Evolutionary conservation across 371 early-diverging fungal genomes (phyloP), one percentile per base, ranked within the genome.

Genomic region (Funneliformis caledonium): DNA sequence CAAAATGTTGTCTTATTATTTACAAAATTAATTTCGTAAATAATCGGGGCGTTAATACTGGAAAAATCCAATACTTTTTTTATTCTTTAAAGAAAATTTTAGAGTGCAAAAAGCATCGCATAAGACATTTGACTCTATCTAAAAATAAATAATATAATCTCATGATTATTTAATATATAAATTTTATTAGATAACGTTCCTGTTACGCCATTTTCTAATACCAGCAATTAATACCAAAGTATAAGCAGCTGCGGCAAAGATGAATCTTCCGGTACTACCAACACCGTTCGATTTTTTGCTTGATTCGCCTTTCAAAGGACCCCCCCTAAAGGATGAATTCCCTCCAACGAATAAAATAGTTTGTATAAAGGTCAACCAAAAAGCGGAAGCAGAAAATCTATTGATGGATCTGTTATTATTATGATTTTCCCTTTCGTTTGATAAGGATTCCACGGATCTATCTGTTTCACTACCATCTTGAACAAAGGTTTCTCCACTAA

Each of bases 181-280:
- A 37, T 37, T 37, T 37, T 37, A 37, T 52, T 19, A 56, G 7
- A 56, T 56, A 56, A 4, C 56, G 10, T 31, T 31, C 33, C 33
- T 64, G 9, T 64, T 64, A 10, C 64, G 64, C 64, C 64, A 64
- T 64, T 64, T 64, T 19, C 26, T 64, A 64, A 64, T 64, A 26
- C 64, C 64, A 11, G 64, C 64, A 31, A 64, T 31, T 9, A 64
- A 33, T 31, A 64, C 64, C 4, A 64, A 8, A 64, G 19, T 33
- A 33, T 64, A 64, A 2, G 64, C 64, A 12, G 19, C 14, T 19
- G 64, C 64, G 11, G 33, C 64, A 64, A 64, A 11, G 11, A 64
- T 8, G 14, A 64, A 31, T 64, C 14, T 64, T n/a, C 26, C 26
- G 9, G 60, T 60, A 22, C 31, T 62, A 4, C 26, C 6, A 10